Base-by-base conservation (phyloP, 257 asterid species). In the Lantana camara region DNA sequence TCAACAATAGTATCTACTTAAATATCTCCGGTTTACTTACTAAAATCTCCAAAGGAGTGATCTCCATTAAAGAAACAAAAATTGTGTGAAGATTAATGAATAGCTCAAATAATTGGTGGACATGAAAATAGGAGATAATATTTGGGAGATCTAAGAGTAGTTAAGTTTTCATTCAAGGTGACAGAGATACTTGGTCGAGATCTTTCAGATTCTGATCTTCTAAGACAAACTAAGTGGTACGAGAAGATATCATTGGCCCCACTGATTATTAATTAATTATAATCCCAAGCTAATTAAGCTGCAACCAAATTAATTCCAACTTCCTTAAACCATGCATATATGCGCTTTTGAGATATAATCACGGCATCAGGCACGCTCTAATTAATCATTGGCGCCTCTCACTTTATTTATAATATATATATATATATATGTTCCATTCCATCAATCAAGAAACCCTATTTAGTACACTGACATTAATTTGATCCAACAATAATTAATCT, bases 181-280 rank as follows among this genome's bases (percentile, higher is more conserved):
- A 77, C 81, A 70, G 32, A 64, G 79, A 67, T 73, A 44, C 78
- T 71, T 57, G 16, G 35, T 2, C 48, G 64, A 72, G 56, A 81
- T 79, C 80, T 68, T 68, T 56, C 45, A 67, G 84, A 82, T 85
- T 79, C 80, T 66, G 82, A 85, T 78, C 64, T 82, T 68, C 45
- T 59, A 44, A 58, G 69, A 72, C 74, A 75, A 75, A 65, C 24
- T 27, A 38, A 59, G 65, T 67, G 72, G 77, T 66, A 66, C 75
- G 47, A 52, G 56, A 76, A 81, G 77, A 80, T 78, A 69, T 76
- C 41, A 3, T 27, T 17, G 76, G 69, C 20, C 84, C 80, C 77
- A 75, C 75, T 38, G 3, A 30, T 30, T 30, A 30, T 30, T 21
- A 14, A 50, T 9, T 19, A 51, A 30, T 23, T 46, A 38, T 47